A percentile compares a stretch with the other conserved stretches of the same genome.
These are phyloP conservation scores for Adansonia digitata DNA, from an alignment of 345 rosid genomes.

Conservation along the genomic window DNA sequence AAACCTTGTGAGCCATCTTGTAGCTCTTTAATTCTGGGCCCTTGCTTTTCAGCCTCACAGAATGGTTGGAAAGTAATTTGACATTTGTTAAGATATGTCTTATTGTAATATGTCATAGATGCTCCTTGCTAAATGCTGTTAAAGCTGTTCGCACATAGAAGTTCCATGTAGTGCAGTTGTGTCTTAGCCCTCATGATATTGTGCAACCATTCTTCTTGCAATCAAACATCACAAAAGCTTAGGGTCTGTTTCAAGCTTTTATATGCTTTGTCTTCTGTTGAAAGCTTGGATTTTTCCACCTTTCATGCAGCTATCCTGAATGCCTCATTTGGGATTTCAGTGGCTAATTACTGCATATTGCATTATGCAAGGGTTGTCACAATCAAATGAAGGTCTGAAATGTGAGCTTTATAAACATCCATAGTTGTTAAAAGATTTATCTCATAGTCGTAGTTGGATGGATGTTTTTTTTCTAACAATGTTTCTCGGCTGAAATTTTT, in stretches of 20 bases:
- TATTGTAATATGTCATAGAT: neutral
- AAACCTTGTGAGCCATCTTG: neutral
- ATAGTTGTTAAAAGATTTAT: neutral
- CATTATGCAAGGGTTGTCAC: neutral
- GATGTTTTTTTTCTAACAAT: neutral
- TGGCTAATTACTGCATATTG: neutral
- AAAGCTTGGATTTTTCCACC: neutral
- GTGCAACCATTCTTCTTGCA: neutral
- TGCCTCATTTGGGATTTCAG: neutral
- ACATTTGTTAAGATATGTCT: neutral
- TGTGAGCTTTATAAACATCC: neutral
- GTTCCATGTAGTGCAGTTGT: neutral
- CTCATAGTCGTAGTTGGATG: neutral
- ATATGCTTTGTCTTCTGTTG: neutral
- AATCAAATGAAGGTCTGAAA: neutral
- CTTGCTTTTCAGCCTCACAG: neutral
- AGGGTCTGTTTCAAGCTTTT: too few species aligned
- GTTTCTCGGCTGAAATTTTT: neutral
- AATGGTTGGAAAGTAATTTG: constrained; percentile 1
- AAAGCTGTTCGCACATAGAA: neutral
- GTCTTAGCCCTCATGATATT: neutral
- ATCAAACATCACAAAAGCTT: neutral
- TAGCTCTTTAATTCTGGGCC: neutral
- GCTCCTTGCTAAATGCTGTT: neutral
- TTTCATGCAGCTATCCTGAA: neutral